Evolutionary conservation across 2,329 filamentous ascomycete genomes (phyloP).

Genomic region (Verticillium longisporum): DNA sequence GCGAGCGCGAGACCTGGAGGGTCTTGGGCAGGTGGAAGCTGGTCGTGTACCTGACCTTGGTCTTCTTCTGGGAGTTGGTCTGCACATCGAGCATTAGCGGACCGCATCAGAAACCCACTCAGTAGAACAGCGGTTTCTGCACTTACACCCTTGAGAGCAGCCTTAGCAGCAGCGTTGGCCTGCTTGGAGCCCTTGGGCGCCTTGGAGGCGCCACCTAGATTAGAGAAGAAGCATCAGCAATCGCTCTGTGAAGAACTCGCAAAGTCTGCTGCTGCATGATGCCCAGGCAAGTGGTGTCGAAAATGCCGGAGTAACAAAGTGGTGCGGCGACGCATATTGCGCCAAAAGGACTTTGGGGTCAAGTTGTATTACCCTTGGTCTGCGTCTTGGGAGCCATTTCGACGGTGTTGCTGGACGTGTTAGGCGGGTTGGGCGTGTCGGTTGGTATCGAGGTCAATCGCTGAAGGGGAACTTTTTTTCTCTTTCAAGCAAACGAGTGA

Average conservation of each 20-base stretch:
- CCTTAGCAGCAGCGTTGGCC: slow-evolving; percentile 91
- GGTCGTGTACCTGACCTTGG: slow-evolving; percentile 86
- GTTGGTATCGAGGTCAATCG: slow-evolving; percentile 5
- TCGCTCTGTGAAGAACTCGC: slow-evolving; percentile 67
- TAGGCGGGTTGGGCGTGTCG: slow-evolving; percentile 13
- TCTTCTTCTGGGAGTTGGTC: slow-evolving; percentile 68
- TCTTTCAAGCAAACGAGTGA: not conserved
- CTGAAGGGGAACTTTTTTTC: not conserved
- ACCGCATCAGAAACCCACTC: not conserved
- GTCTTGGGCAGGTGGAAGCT: slow-evolving; percentile 99
- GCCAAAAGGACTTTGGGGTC: not conserved
- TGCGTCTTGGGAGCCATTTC: slow-evolving; percentile 30
- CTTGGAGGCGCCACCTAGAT: slow-evolving; percentile 47
- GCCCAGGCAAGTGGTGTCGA: slow-evolving; percentile 20
- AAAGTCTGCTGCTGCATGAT: slow-evolving; percentile 70
- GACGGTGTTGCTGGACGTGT: slow-evolving; percentile 11
- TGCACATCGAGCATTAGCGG: slow-evolving; percentile 15
- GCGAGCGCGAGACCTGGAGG: slow-evolving; percentile 78
- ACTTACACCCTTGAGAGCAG: slow-evolving; percentile 92
- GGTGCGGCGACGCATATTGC: not conserved
- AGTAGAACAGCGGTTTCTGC: not conserved
- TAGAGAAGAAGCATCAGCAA: slow-evolving; percentile 58
- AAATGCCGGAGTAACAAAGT: slow-evolving; percentile 7
- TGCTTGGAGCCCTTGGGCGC: slow-evolving; percentile 66
- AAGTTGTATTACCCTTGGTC: slow-evolving; percentile 28